Percentiles rank a stretch among this genome's conserved stretches.
phyloP scores from a whole-genome alignment of 129 eudicot genomes.

The Lactuca saligna region DNA sequence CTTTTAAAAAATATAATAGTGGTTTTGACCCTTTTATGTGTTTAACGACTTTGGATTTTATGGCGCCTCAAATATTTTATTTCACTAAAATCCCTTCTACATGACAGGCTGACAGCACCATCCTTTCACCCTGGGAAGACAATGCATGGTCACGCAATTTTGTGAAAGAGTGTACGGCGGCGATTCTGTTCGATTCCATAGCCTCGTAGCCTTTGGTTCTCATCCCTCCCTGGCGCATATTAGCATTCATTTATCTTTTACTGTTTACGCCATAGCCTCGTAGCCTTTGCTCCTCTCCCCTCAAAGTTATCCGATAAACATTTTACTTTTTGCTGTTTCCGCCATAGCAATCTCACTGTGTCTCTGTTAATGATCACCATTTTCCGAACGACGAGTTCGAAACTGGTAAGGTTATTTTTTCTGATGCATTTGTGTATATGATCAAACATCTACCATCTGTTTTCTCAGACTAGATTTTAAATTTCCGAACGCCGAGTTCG shows the following conservation, averaged over 20 bases:
- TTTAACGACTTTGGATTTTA: too few relatives aligned
- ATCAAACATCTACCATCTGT: neutral
- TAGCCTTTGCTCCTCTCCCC: neutral
- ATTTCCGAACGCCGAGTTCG: neutral
- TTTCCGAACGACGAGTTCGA: conserved; percentile 2
- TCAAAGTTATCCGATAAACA: neutral
- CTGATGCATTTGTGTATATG: neutral
- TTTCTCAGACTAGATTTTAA: neutral
- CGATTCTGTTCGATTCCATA: neutral
- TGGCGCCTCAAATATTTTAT: too few relatives aligned
- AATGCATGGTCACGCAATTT: conserved; percentile 19
- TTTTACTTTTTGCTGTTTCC: neutral
- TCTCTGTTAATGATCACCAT: conserved; percentile 4
- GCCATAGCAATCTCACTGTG: neutral
- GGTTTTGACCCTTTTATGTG: too few relatives aligned
- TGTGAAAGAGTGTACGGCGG: neutral
- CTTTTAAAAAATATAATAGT: too few relatives aligned
- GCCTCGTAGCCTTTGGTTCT: neutral
- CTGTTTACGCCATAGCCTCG: neutral
- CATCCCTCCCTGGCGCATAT: conserved; percentile 8
- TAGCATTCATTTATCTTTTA: conserved; percentile 4
- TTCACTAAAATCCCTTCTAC: too few relatives aligned
- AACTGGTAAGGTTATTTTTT: conserved; percentile 12
- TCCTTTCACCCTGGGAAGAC: neutral
- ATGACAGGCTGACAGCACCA: neutral